phyloP scores from a whole-genome alignment of 2,329 filamentous ascomycete species.

The Calycina herbarum region DNA sequence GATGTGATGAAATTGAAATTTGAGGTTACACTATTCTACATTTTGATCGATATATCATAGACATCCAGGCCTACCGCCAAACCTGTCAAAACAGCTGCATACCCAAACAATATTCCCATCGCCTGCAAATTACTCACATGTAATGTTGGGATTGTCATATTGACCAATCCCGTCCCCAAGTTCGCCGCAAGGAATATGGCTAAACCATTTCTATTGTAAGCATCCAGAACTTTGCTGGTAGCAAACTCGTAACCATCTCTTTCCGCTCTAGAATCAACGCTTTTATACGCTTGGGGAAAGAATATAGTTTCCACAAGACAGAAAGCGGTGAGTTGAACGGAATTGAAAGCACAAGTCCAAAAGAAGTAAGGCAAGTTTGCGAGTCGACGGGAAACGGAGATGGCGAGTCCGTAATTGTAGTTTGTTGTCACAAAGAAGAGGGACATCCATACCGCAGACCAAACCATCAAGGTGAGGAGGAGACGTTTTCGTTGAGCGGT shows the following conservation, averaged over 20 bases:
- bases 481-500: slow-evolving; percentile 56
- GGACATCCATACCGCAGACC: slow-evolving; percentile 66
- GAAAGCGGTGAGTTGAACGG: slow-evolving; percentile 75
- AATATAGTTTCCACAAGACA: slow-evolving; percentile 74
- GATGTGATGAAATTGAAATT: neutral
- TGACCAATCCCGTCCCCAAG: slow-evolving; percentile 83
- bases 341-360: slow-evolving; percentile 92
- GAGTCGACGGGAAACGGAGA: slow-evolving; percentile 81
- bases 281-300: slow-evolving; percentile 70
- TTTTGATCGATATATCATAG: slow-evolving; percentile 68
- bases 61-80: slow-evolving; percentile 67
- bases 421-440: slow-evolving; percentile 71
- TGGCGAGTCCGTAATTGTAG: slow-evolving; percentile 67
- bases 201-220: slow-evolving; percentile 87
- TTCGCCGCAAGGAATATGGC: slow-evolving; percentile 86
- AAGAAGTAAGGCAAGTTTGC: slow-evolving; percentile 93
- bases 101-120: slow-evolving; percentile 73
- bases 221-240: slow-evolving; percentile 77
- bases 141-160: slow-evolving; percentile 81
- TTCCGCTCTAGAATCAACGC: slow-evolving; percentile 53
- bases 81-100: slow-evolving; percentile 66
- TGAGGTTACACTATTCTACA: slow-evolving; percentile 45
- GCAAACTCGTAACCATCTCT: slow-evolving; percentile 63
- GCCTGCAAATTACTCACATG: slow-evolving; percentile 63
- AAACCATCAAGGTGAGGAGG: slow-evolving; percentile 62